Evolutionary conservation across 805 yeast genomes (phyloP), one percentile per base, ranked within the genome.

Genomic region (Jamesozyma piceae): DNA sequence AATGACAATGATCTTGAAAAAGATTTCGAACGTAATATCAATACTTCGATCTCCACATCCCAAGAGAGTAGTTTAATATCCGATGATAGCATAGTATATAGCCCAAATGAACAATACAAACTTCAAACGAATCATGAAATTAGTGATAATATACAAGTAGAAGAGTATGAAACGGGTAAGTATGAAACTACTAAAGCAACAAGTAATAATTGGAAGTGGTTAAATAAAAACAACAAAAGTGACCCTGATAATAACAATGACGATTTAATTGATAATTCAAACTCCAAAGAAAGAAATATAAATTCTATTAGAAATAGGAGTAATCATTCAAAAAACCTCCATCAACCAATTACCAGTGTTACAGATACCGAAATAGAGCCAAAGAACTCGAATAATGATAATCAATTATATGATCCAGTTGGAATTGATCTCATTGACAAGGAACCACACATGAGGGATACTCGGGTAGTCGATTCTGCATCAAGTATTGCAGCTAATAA

Each of bases 301-400:
- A 26, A 9, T 5, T 9, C 36, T 15, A n/a, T 26, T 3, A 38
- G 30, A 21, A 49, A 44, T 18, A 49, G 50, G 40, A 48, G 51
- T 8, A 64, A 64, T 41, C 69, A 65, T 43, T 52, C 67, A 3
- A 58, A 67, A 42, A 63, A 64, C 43, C 59, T 68, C 45, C 69
- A 66, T 41, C 40, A 44, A 15, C 60, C 60, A 27, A 47, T 56
- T 11, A 41, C 49, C n/a, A 38, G 19, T 15, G 15, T 37, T 17
- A 6, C 26, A 10, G 35, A 21, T n/a, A 19, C 19, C 4, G 5
- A 18, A 14, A 15, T 29, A 6, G 5, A 6, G 9, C 5, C 15
- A 15, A 5, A 17, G 10, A n/a, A 17, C 10, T 31, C 8, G 19
- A 5, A n/a, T 17, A 15, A n/a, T 31, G 34, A 29, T 6, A n/a